Conservation (phyloP, 2,329 filamentous ascomycete species). For the Colletotrichum spinosum region DNA sequence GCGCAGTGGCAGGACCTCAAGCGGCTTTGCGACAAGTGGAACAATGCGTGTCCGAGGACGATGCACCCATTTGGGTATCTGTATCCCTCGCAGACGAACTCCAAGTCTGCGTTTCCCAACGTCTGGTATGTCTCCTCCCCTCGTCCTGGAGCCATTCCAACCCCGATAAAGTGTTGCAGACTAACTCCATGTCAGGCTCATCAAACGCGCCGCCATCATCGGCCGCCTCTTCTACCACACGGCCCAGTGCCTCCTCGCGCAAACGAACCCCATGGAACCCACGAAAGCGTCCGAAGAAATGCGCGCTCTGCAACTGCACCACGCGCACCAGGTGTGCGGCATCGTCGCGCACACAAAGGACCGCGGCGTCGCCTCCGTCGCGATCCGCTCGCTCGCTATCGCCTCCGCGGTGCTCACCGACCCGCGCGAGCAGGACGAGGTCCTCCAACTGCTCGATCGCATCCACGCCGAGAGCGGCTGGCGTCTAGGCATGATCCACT, state of each 20-base stretch:
- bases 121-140: conserved; percentile 72
- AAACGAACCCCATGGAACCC: conserved; percentile 78
- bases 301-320: conserved; percentile 75
- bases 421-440: conserved; percentile 81
- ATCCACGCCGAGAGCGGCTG: conserved; percentile 84
- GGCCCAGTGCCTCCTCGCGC: conserved; percentile 82
- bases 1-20: conserved; percentile 86
- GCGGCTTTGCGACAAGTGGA: conserved; percentile 86
- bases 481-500: conserved; percentile 78
- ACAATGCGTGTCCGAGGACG: conserved; percentile 79
- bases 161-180: background rate
- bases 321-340: conserved; percentile 88
- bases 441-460: conserved; percentile 79
- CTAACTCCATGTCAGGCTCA: conserved; percentile 66
- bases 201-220: conserved; percentile 84
- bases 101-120: conserved; percentile 84
- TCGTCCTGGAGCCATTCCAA: background rate
- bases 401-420: conserved; percentile 79
- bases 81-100: conserved; percentile 72
- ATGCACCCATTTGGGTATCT: conserved; percentile 90
- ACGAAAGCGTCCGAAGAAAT: conserved; percentile 73
- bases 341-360: conserved; percentile 90
- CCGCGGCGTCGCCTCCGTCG: conserved; percentile 80
- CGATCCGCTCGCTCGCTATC: conserved; percentile 82
- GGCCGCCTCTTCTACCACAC: conserved; percentile 92